Base-by-base conservation (phyloP, 23 red algal genomes). In the Gracilaria vermiculophylla region DNA sequence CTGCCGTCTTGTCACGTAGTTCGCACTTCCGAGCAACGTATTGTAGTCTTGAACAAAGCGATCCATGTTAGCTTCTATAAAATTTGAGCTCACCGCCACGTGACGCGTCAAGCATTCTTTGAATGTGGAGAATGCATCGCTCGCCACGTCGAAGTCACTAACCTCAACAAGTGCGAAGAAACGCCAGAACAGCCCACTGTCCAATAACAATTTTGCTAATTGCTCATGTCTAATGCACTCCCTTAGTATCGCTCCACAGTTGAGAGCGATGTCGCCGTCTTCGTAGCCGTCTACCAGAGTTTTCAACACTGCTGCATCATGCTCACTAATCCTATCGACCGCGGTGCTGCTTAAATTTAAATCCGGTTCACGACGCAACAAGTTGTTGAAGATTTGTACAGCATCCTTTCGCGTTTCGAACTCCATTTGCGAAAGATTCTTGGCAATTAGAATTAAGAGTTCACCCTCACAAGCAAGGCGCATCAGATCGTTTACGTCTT, bases 321-420 rank as follows among this genome's bases (percentile, higher is more conserved):
- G 29, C 53, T 91, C 87, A 36, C 53, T 75, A 47, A 81, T 48
- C 60, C 81, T 91, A 7, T 31, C 50, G 1, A 45, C 87, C 13
- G 58, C 75, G 44, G 36, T 49, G 52, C 34, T 81, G 42, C 56
- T 74, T 7, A 35, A 2, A 19, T 44, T 44, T 24, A 51, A 56
- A 33, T 94, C 65, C 81, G 53, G 25, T 50, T 87, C 78, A 82
- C 93, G 56, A 21, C 94, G 93, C 19, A 99, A 69, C 36, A 99
- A 66, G 55, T 99, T 99, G 75, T 99, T 95, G 76, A 99, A 99
- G 20, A 99, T 82, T 65, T 84, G 88, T 9, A 94, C 97, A 29
- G 90, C 93, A 70, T 99, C 92, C 66, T 99, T 99, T 53, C 93
- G 82, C 0, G 97, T 86, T 82, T 99, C 97, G 88, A 99, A 99